Evolutionary conservation across 164 flowering plant species (phyloP), one percentile per base, ranked within the genome.

Genomic region (Santalum album): DNA sequence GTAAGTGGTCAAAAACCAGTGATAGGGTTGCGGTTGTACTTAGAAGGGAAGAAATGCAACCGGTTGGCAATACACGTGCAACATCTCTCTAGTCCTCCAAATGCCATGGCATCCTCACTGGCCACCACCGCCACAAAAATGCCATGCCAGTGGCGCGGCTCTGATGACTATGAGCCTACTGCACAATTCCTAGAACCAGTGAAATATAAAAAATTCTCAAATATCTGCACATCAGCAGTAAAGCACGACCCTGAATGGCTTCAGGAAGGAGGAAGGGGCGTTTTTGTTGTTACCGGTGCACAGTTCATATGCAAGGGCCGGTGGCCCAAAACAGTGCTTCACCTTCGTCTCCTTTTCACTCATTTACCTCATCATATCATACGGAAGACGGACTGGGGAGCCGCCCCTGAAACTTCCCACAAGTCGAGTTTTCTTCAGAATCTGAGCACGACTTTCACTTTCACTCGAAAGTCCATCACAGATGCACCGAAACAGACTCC

Each of bases 1-100:
- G 60, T 78, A 46, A 81, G 79, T 39, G 75, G 62, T 56, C 64
- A 65, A 54, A 87, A 77, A 57, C 97, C 97, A 10, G 87, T 87
- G 27, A 73, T 74, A 54, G 97, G 97, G 54, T 60, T 90, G 32
- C 85, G 97, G 7, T 61, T 90, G 46, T 90, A 72, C 52, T 72
- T 90, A 20, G 97, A 90, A 72, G 97, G 97, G 43, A 85, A 76
- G 68, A 87, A 73, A 67, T 72, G 82, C 76, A 82, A 90, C 60
- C 75, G 76, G 40, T 56, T 87, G 65, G 97, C 96, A 17, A 63
- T 87, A 44, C 97, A 90, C 45, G 61, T 87, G 25, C 86, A 90
- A 46, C 97, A 90, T 62, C 83, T 90, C 29, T 77, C 95, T 7
- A 81, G 84, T 63, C 73, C 72, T 42, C 97, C 97, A 10, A 76